A percentile compares a stretch with the other conserved stretches of the same genome.
These are phyloP conservation scores for Dactylellina leptospora DNA, from an alignment of 2,329 filamentous ascomycete species.

Conservation along the genomic window DNA sequence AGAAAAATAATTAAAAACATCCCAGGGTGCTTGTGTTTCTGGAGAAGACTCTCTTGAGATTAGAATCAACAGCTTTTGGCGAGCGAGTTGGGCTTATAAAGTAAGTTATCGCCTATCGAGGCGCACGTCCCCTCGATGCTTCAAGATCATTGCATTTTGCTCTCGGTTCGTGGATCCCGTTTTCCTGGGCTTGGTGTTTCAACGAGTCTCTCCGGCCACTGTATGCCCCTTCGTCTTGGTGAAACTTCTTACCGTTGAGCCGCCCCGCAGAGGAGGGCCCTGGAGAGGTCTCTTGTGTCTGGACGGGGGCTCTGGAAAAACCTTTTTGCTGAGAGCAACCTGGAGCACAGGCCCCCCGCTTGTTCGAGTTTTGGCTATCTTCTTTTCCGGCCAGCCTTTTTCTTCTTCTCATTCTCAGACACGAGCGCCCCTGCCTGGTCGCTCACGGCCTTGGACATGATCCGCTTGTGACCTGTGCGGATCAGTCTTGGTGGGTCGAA, in stretches of 20 bases:
- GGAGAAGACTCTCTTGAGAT: not conserved
- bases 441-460: conserved; percentile 22
- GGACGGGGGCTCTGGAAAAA: conserved; percentile 53
- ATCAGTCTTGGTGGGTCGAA: conserved; percentile 23
- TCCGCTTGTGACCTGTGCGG: conserved; percentile 32
- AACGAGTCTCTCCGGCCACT: conserved; percentile 35
- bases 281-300: too few species aligned
- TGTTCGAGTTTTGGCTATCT: conserved; percentile 41
- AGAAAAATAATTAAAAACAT: not conserved
- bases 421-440: conserved; percentile 1
- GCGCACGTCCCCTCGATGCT: conserved; percentile 40
- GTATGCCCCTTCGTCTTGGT: conserved; percentile 21
- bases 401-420: conserved; percentile 36
- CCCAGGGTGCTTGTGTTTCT: too few species aligned
- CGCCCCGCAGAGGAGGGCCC: too few species aligned
- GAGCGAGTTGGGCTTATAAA: conserved; percentile 21
- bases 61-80: conserved; percentile 5
- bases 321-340: conserved; percentile 45
- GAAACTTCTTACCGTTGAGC: conserved; percentile 45
- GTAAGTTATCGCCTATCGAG: conserved; percentile 49
- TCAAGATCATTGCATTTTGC: conserved; percentile 26
- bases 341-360: conserved; percentile 33
- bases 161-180: conserved; percentile 49
- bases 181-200: conserved; percentile 50
- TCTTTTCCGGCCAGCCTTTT: conserved; percentile 45